Evolutionary conservation across 2,329 filamentous ascomycete species (phyloP), one percentile per base, ranked within the genome.

Genomic region (Knufia petricola): DNA sequence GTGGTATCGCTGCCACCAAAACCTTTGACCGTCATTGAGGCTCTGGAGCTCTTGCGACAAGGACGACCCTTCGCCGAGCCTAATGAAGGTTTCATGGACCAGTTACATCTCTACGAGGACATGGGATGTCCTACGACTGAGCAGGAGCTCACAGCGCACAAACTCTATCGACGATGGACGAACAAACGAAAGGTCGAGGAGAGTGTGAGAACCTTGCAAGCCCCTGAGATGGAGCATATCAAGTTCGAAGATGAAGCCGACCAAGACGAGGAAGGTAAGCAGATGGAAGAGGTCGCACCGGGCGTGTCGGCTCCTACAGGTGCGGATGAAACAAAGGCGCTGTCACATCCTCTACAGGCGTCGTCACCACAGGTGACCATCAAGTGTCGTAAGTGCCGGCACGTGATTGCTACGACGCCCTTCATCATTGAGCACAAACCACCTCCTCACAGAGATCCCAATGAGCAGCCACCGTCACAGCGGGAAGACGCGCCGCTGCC

Each of bases 331-430:
- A 24, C 17, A 19, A 37, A 37, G 28, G 13, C 42, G 9, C 37
- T 10, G 23, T 19, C 38, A 39, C 20, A 36, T 17, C 30, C 32
- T 55, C 55, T 38, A 23, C 36, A 37, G 24, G 47, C 49, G 12
- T 15, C 52, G 2, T 32, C 26, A 43, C 58, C 51, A 36, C 52
- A 58, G 23, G 62, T 63, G n/a, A 82, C 89, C 62, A 72, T 95
- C 51, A 79, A 86, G 58, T 96, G 92, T 70, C 87, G 89, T 63
- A 95, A 90, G 69, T 98, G 92, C 74, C 81, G 92, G 61, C 76
- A 76, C 20, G 73, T 73, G 46, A 65, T 85, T 40, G 81, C 81
- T 51, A 82, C 77, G 19, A 77, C 76, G 4, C 71, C 74, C 26
- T 94, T 87, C 63, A 73, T 94, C 46, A 67, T 57, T 36, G 54